Percentiles rank a stretch among this genome's conserved stretches.
phyloP scores from a whole-genome alignment of 805 yeast genomes.

The Suhomyces pyralidae region DNA sequence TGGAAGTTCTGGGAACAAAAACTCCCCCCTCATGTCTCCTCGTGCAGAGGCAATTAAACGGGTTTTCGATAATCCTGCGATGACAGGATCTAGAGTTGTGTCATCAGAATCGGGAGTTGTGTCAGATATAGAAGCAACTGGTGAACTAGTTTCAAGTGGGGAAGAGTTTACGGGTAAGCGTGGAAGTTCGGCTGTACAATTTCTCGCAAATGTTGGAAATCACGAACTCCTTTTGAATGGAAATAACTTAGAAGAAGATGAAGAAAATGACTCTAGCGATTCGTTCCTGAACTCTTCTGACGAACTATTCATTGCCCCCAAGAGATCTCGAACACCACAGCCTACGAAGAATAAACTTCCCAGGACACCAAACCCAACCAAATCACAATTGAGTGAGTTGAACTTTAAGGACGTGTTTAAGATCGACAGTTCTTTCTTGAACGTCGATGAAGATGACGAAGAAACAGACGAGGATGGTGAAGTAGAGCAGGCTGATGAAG shows the following conservation, averaged over 20 bases:
- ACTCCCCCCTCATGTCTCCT: conserved; percentile 24
- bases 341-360: conserved; percentile 24
- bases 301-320: conserved; percentile 8
- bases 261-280: conserved; percentile 2
- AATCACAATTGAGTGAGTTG: conserved; percentile 19
- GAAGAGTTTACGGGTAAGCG: conserved; percentile 4
- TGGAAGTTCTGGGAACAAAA: background rate
- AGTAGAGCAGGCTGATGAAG: conserved; percentile 8
- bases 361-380: conserved; percentile 38
- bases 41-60: conserved; percentile 39
- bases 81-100: conserved; percentile 20
- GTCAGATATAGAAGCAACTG: conserved; percentile 9
- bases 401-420: conserved; percentile 32
- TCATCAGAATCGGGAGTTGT: conserved; percentile 9
- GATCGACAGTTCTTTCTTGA: background rate
- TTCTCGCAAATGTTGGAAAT: conserved; percentile 34
- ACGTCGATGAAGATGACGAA: conserved; percentile 11
- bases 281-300: conserved; percentile 9
- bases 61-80: conserved; percentile 44
- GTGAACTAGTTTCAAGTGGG: conserved; percentile 4
- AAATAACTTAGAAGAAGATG: conserved; percentile 6
- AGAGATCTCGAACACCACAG: background rate
- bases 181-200: conserved; percentile 16
- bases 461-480: conserved; percentile 6
- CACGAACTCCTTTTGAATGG: background rate